phyloP scores from a whole-genome alignment of 83 land plant species.

The Diphasiastrum complanatum region DNA sequence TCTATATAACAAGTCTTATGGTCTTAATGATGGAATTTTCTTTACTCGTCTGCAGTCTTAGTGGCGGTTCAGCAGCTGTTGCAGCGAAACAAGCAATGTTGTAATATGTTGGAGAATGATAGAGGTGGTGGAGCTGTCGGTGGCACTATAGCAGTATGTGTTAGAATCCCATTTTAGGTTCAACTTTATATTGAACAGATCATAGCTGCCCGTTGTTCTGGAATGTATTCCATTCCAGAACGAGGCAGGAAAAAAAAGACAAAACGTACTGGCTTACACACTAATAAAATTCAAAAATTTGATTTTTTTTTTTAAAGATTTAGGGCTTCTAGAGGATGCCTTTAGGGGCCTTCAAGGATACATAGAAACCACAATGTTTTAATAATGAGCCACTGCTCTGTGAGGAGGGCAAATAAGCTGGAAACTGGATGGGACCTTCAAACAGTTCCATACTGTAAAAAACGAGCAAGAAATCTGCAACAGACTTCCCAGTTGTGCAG shows the following conservation, averaged over 20 bases:
- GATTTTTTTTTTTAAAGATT: too few species aligned
- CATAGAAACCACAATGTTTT: too few species aligned
- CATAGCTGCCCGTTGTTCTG: not conserved
- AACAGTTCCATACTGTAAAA: too few species aligned
- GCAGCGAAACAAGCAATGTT: constrained; percentile 76
- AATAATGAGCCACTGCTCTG: too few species aligned
- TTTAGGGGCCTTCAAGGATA: too few species aligned
- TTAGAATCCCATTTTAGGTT: not conserved
- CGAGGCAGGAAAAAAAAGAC: not conserved
- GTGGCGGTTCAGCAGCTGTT: constrained; percentile 72
- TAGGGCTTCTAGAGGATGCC: too few species aligned
- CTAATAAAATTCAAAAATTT: too few species aligned
- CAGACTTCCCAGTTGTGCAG: too few species aligned
- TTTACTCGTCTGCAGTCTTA: constrained; percentile 50
- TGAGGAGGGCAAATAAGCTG: too few species aligned
- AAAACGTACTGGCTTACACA: not conserved
- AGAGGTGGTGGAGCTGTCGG: constrained; percentile 90
- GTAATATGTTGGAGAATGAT: constrained; percentile 82
- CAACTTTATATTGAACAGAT: not conserved
- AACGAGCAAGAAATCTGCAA: too few species aligned
- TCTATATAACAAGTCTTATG: not conserved
- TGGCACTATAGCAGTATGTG: constrained; percentile 61
- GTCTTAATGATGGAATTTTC: not conserved
- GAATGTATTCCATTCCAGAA: not conserved
- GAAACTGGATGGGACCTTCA: too few species aligned